Evolutionary conservation across 768 basidiomycete species (phyloP).

Genomic region (Pulveroboletus frians): DNA sequence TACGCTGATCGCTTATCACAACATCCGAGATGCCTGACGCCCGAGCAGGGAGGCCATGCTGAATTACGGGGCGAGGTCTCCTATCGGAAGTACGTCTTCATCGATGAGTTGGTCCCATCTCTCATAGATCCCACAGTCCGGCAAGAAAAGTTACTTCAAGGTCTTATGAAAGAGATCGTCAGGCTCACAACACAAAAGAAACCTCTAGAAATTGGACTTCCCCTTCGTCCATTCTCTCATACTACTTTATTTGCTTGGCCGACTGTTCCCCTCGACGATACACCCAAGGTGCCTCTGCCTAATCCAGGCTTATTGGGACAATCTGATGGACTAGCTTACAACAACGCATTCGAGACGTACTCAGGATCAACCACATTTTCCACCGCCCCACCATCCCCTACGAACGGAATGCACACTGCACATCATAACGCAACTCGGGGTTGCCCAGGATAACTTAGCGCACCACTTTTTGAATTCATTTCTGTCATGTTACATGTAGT

Average conservation of each 20-base stretch:
- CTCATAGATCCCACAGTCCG: slow-evolving; percentile 47
- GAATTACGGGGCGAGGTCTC: slow-evolving; percentile 72
- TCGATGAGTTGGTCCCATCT: not conserved
- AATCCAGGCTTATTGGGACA: slow-evolving; percentile 16
- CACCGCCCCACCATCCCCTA: not conserved
- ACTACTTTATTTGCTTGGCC: slow-evolving; percentile 54
- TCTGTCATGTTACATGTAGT: slow-evolving; percentile 5
- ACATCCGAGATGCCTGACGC: slow-evolving; percentile 5
- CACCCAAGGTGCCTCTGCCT: slow-evolving; percentile 28
- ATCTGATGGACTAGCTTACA: slow-evolving; percentile 1
- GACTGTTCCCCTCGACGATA: slow-evolving; percentile 30
- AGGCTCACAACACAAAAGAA: slow-evolving; percentile 76
- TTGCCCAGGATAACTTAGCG: slow-evolving; percentile 6
- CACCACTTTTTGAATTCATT: slow-evolving; percentile 1
- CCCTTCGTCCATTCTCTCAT: slow-evolving; percentile 78
- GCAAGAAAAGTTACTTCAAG: slow-evolving; percentile 77
- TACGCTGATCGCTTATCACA: slow-evolving; percentile 27
- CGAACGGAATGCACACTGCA: slow-evolving; percentile 5
- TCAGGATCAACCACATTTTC: slow-evolving; percentile 4
- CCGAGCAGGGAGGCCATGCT: slow-evolving; percentile 71
- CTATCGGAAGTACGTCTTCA: slow-evolving; percentile 67
- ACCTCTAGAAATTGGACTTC: slow-evolving; percentile 74
- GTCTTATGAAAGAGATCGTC: slow-evolving; percentile 80
- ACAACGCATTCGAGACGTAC: slow-evolving; percentile 7
- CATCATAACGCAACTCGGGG: slow-evolving; percentile 8